A percentile compares a stretch with the other conserved stretches of the same genome.
Evolutionary conservation across 1,139 yeast genomes (phyloP).

Genomic region (Protomyces inundatus): DNA sequence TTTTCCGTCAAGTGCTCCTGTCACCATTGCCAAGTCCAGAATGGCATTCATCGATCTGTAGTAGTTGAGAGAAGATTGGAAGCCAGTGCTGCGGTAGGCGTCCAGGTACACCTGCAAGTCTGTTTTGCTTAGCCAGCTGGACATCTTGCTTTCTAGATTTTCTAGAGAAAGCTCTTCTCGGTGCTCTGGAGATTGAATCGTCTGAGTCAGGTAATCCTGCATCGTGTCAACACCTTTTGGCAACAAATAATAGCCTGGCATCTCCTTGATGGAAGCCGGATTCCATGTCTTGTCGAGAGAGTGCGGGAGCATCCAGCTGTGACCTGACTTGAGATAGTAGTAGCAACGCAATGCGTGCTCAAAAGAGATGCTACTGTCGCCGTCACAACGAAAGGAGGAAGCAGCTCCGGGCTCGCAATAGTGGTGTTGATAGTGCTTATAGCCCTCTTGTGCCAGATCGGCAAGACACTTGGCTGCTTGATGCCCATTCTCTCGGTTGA

Average conservation of each 20-base stretch:
- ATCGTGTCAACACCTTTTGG: not conserved
- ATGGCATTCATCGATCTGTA: slow-evolving; percentile 2
- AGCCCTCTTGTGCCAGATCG: not conserved
- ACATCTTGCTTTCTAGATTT: not conserved
- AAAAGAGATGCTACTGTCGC: not conserved
- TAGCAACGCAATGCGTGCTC: slow-evolving; percentile 11
- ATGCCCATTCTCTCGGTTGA: not conserved
- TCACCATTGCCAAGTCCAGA: not conserved
- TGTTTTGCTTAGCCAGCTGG: slow-evolving; percentile 5
- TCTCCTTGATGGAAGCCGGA: not conserved
- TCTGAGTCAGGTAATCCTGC: not conserved
- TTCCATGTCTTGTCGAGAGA: slow-evolving; percentile 1
- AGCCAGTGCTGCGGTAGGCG: slow-evolving; percentile 1
- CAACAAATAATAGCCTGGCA: slow-evolving; percentile 20
- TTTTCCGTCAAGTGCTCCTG: not conserved
- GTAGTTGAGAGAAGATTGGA: slow-evolving; percentile 15
- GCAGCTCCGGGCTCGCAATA: slow-evolving; percentile 2
- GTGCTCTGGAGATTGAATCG: not conserved
- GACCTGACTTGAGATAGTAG: slow-evolving; percentile 18
- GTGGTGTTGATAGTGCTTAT: slow-evolving; percentile 16
- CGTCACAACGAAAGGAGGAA: not conserved
- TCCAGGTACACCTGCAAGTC: slow-evolving; percentile 1
- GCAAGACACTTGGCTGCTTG: not conserved
- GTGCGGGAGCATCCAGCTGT: slow-evolving; percentile 2
- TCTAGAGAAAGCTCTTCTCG: not conserved